Conservation (phyloP, 345 rosid genomes). For the Fremontodendron californicum region DNA sequence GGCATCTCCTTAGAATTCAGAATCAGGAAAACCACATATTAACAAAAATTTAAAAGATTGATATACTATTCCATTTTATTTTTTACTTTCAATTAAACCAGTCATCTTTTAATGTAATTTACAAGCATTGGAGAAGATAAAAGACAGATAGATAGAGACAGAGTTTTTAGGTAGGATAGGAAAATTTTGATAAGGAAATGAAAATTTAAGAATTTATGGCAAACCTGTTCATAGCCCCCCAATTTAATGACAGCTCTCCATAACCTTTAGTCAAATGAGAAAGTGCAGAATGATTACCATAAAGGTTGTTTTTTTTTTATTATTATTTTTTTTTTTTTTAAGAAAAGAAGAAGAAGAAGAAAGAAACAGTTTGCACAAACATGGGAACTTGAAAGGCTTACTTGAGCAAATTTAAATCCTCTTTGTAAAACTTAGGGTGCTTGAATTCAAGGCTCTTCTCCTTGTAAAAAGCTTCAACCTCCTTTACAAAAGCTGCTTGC, state of each 20-base stretch:
- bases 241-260: constrained; percentile 63
- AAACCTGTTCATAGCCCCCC: constrained; percentile 72
- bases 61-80: not conserved
- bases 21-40: not conserved
- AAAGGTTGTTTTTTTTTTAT: not conserved
- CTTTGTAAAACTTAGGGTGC: constrained; percentile 67
- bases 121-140: not conserved
- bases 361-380: not conserved
- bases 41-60: not conserved
- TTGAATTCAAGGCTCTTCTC: constrained; percentile 50
- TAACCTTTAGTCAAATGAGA: constrained; percentile 32
- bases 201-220: not conserved
- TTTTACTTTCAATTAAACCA: not conserved
- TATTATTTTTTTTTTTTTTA: too few species aligned
- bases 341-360: not conserved
- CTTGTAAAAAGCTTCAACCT: constrained; percentile 50
- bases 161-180: not conserved
- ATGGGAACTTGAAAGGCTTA: constrained; percentile 15
- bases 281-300: not conserved
- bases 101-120: not conserved
- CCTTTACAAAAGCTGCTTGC: constrained; percentile 47
- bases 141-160: not conserved
- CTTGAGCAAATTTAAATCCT: constrained; percentile 62
- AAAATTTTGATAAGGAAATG: not conserved
- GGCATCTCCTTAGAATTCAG: not conserved